Evolutionary conservation across 2,329 filamentous ascomycete species (phyloP).

Genomic region (Capronia americana): DNA sequence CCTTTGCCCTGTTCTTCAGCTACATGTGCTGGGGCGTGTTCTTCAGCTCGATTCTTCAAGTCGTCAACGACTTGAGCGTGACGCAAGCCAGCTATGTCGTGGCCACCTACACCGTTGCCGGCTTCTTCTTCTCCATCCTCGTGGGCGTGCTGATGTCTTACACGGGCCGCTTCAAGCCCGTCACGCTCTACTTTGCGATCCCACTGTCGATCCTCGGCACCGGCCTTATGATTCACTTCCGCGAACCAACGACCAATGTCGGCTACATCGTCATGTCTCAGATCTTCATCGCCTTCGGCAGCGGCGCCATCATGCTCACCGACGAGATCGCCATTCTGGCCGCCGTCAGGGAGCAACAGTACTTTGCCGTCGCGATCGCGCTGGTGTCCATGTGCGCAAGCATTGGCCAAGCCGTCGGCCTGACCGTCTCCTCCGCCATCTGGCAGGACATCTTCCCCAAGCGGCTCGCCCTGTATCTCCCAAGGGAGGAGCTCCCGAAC

Average conservation of each 20-base stretch:
- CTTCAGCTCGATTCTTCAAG: constrained; percentile 35
- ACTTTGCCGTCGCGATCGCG: background rate
- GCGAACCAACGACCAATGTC: constrained; percentile 54
- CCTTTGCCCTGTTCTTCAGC: constrained; percentile 36
- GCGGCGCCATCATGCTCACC: constrained; percentile 57
- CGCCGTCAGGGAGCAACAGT: constrained; percentile 37
- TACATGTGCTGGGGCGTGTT: constrained; percentile 43
- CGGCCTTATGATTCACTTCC: constrained; percentile 62
- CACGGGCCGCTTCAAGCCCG: constrained; percentile 60
- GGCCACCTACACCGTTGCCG: constrained; percentile 56
- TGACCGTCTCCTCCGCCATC: constrained; percentile 62
- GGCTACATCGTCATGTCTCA: constrained; percentile 61
- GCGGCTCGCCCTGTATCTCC: constrained; percentile 36
- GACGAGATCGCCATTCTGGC: constrained; percentile 62
- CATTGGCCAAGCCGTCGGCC: constrained; percentile 60
- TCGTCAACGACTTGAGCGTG: constrained; percentile 53
- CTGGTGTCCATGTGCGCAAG: constrained; percentile 53
- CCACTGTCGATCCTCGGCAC: constrained; percentile 58
- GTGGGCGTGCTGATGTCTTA: constrained; percentile 56
- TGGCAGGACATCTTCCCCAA: constrained; percentile 61
- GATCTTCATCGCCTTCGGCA: constrained; percentile 59
- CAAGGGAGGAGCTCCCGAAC: constrained; percentile 32
- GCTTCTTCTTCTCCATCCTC: constrained; percentile 60
- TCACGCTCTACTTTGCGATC: constrained; percentile 55
- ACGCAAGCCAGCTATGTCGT: constrained; percentile 52